phyloP scores from a whole-genome alignment of 2,329 filamentous ascomycete genomes.

The Aspergillus sojae region DNA sequence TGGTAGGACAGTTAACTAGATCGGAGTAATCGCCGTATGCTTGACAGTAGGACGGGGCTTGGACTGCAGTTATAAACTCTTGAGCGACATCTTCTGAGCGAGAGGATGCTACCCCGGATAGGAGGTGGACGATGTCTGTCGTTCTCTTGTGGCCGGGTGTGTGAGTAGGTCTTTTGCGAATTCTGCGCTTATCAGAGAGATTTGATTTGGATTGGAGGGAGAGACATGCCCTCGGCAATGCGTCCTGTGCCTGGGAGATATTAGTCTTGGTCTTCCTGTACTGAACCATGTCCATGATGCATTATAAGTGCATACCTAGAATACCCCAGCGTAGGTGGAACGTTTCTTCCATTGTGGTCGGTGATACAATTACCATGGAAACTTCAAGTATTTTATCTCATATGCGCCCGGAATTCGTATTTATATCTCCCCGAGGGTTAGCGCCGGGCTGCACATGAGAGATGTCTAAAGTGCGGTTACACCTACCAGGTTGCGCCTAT shows the following conservation, averaged over 20 bases:
- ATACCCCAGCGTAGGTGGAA: not conserved
- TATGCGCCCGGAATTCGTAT: not conserved
- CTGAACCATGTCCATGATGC: too few species aligned
- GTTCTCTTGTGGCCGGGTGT: slow-evolving; percentile 46
- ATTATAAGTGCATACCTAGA: not conserved
- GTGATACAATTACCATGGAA: too few species aligned
- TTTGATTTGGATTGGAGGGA: not conserved
- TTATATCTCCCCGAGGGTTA: not conserved
- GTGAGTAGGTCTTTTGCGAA: not conserved
- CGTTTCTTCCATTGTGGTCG: not conserved
- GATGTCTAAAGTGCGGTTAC: not conserved
- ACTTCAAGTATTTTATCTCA: not conserved
- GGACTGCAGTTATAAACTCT: not conserved
- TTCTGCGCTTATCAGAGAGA: not conserved
- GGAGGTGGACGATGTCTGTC: not conserved
- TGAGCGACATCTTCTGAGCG: not conserved
- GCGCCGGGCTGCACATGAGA: not conserved
- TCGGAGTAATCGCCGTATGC: slow-evolving; percentile 67
- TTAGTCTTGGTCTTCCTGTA: not conserved
- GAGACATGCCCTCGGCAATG: not conserved
- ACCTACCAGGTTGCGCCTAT: not conserved
- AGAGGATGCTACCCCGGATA: not conserved
- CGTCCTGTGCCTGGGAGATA: not conserved
- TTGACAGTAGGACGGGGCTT: too few species aligned
- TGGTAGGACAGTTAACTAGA: slow-evolving; percentile 69